Evolutionary conservation across 2,329 filamentous ascomycete genomes (phyloP), one percentile per base, ranked within the genome.

Genomic region (Nemania serpens): DNA sequence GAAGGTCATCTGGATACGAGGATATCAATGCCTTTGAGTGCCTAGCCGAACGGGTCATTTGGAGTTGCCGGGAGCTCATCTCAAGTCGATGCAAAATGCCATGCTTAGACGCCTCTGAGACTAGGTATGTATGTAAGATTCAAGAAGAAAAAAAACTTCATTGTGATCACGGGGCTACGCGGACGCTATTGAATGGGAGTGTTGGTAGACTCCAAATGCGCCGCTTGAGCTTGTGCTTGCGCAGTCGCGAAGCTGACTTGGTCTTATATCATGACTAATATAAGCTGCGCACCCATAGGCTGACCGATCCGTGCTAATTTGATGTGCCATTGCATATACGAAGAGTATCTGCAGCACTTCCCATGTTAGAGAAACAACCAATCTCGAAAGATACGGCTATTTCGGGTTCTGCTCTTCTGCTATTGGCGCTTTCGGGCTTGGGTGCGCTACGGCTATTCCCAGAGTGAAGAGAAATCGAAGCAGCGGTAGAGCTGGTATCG

Each of bases 251-350:
- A 36, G 25, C 22, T 48, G 12, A 12, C 33, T 13, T 13, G 34
- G n/a, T 45, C 48, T 20, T 55, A 61, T 51, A 33, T 51, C 39
- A 25, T 46, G 29, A 51, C 37, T 29, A 43, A 36, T 22, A 42
- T 43, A 46, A 39, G 18, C 48, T n/a, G 7, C 46, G 25, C 13
- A 45, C 25, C 11, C 10, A 50, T 50, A 33, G 5, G 52, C 57
- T 17, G 45, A 33, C 46, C 29, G 33, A 45, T 43, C 41, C 3
- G 51, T 55, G 54, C 48, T 52, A 37, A 63, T 63, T 59, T 62
- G 62, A 65, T 54, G 68, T 70, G 56, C 58, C 61, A 70, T 65
- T 62, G 68, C 69, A 71, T 70, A 71, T 71, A 71, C 69, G 69
- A 71, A 65, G 58, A 62, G 58, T 50, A 36, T 51, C 58, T 52